Base-by-base conservation (phyloP, 352 stramenopile genomes). In the Globisporangium emineosum region DNA sequence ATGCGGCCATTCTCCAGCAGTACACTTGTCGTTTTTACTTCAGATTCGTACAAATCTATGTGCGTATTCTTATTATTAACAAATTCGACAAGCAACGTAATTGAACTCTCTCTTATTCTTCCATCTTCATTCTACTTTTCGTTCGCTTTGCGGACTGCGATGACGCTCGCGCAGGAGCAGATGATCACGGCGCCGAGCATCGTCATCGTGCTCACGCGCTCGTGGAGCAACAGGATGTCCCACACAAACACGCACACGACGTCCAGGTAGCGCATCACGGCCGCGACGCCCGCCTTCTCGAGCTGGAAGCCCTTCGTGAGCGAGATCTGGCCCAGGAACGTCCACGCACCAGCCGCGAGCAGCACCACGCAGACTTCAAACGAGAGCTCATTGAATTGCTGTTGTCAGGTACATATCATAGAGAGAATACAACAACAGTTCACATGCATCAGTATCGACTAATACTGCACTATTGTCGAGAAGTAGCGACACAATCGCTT, bases 271-370 rank as follows among this genome's bases (percentile, higher is more conserved):
- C 82, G 75, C 81, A 90, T 90, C 27, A 87, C 78, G 1, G 82
- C 77, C 5, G 82, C 84, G 19, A 87, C 54, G 30, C 82, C 84
- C 8, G 75, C 78, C 55, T 88, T 83, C 51, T 90, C 84, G 5
- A 90, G 66, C 57, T 93, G 81, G 52, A 93, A 87, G 15, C 84
- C 84, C 40, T 78, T 76, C 10, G 84, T 91, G 37, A 93, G 70
- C 30, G 76, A 75, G 35, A 87, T 49, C 69, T 93, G 81, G 0
- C 78, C 81, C 10, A 84, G 21, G 45, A 90, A 93, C 1, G 71
- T 75, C 55, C 37, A 64, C n/a, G 68, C 52, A 5, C 83, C 81
- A 1, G 68, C 80, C 29, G 70, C 79, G 5, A 86, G 37, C 35
- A 81, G 76, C 2, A 73, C 69, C 60, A 75, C 64, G 77, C 80